phyloP scores from a whole-genome alignment of 2,329 filamentous ascomycete genomes.

The Didymosphaeria variabile region DNA sequence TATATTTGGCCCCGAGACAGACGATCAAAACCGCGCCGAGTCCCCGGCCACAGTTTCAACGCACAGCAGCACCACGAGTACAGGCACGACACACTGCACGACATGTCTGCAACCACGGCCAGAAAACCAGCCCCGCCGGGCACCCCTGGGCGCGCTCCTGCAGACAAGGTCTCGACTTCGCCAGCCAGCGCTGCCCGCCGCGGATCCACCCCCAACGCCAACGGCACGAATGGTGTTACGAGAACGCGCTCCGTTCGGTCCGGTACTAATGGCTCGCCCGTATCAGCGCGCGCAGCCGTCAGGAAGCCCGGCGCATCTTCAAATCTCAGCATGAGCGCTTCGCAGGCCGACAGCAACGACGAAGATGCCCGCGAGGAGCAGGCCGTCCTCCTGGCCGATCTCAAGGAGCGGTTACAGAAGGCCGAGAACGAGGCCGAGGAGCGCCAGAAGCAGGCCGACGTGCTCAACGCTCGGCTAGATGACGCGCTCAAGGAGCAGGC shows the following conservation, averaged over 20 bases:
- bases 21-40: conserved; percentile 14
- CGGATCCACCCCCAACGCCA: conserved; percentile 38
- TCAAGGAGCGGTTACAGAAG: conserved; percentile 82
- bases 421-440: conserved; percentile 81
- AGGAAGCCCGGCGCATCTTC: conserved; percentile 48
- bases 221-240: conserved; percentile 39
- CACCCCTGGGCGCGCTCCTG: conserved; percentile 37
- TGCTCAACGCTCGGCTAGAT: conserved; percentile 85
- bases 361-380: conserved; percentile 82
- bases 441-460: conserved; percentile 82
- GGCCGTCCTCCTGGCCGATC: conserved; percentile 79
- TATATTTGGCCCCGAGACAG: conserved; percentile 16
- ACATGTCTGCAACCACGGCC: conserved; percentile 47
- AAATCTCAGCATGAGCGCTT: conserved; percentile 43
- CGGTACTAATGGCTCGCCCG: conserved; percentile 42
- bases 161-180: conserved; percentile 37
- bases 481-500: conserved; percentile 84
- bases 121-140: conserved; percentile 48
- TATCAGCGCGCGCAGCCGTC: conserved; percentile 51
- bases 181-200: conserved; percentile 41
- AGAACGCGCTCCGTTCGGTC: conserved; percentile 45
- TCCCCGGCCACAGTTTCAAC: conserved; percentile 18
- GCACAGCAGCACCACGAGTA: conserved; percentile 5
- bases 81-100: conserved; percentile 18
- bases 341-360: conserved; percentile 50